Conservation (phyloP, 768 basidiomycete genomes). For the Atractiella rhizophila region DNA sequence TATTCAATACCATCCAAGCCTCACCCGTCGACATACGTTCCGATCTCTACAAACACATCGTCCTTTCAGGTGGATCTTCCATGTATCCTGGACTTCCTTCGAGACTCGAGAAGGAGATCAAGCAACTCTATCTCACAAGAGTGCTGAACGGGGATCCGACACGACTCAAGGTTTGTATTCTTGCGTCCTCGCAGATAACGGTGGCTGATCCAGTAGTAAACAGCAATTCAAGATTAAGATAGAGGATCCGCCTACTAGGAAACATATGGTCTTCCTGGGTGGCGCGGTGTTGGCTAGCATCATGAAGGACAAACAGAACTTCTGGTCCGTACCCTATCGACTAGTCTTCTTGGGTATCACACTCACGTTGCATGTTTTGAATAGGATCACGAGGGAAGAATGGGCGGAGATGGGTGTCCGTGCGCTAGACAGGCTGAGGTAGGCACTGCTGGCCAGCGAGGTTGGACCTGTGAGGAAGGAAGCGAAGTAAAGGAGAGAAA, state of each 20-base stretch:
- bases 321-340: conserved; percentile 35
- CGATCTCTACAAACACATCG: conserved; percentile 92
- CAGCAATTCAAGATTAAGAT: conserved; percentile 99
- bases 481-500: too few species aligned
- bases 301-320: conserved; percentile 81
- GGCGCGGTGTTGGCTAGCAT: conserved; percentile 97
- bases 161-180: conserved; percentile 49
- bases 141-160: conserved; percentile 60
- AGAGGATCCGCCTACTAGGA: conserved; percentile 89
- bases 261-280: conserved; percentile 88
- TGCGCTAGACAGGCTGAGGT: conserved; percentile 63
- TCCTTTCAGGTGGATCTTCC: conserved; percentile 86
- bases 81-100: conserved; percentile 98
- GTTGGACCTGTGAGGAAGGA: too few species aligned
- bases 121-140: conserved; percentile 84
- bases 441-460: too few species aligned
- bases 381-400: conserved; percentile 53
- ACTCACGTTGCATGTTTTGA: neutral
- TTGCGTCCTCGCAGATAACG: neutral
- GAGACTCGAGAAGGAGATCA: conserved; percentile 96
- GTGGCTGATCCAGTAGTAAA: neutral
- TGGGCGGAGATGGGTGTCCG: conserved; percentile 74
- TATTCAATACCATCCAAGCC: conserved; percentile 79
- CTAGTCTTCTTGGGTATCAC: neutral
- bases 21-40: conserved; percentile 70